Evolutionary conservation across 805 yeast species (phyloP).

Genomic region (Wickerhamomyces strasburgensis): DNA sequence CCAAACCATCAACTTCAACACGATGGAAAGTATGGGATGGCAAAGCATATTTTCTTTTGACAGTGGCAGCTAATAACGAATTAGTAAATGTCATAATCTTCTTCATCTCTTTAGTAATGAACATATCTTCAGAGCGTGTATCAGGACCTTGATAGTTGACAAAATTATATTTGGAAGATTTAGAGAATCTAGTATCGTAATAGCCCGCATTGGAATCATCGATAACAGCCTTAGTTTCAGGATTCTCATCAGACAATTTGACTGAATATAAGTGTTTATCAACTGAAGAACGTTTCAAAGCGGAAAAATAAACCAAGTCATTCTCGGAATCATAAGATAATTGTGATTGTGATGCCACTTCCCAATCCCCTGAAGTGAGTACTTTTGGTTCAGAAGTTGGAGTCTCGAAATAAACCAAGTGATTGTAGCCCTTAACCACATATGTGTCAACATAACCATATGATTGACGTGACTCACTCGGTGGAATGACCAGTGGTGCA

Average conservation of each 20-base stretch:
- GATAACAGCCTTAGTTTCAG: slow-evolving; percentile 39
- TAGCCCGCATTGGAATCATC: slow-evolving; percentile 52
- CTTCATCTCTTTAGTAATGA: slow-evolving; percentile 42
- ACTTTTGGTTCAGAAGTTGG: slow-evolving; percentile 44
- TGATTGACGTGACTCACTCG: slow-evolving; percentile 30
- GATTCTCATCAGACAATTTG: slow-evolving; percentile 17
- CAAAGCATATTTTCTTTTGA: slow-evolving; percentile 36
- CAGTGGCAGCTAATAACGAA: slow-evolving; percentile 3
- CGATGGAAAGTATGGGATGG: slow-evolving; percentile 50
- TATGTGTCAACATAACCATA: slow-evolving; percentile 80
- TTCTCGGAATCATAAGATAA: slow-evolving; percentile 49
- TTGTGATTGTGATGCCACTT: slow-evolving; percentile 61
- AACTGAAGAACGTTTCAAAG: slow-evolving; percentile 56
- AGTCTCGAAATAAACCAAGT: slow-evolving; percentile 75
- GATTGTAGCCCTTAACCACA: slow-evolving; percentile 59
- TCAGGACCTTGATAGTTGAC: slow-evolving; percentile 70
- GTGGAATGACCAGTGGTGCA: slow-evolving; percentile 51
- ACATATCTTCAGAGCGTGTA: slow-evolving; percentile 62
- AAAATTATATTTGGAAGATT: slow-evolving; percentile 64
- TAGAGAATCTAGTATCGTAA: slow-evolving; percentile 64
- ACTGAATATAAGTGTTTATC: slow-evolving; percentile 22
- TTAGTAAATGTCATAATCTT: slow-evolving; percentile 7
- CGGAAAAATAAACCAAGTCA: slow-evolving; percentile 51
- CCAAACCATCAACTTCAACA: slow-evolving; percentile 40
- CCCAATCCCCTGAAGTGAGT: slow-evolving; percentile 82